Evolutionary conservation across 768 basidiomycete genomes (phyloP).

Genomic region (Aureoboletus auriporus): DNA sequence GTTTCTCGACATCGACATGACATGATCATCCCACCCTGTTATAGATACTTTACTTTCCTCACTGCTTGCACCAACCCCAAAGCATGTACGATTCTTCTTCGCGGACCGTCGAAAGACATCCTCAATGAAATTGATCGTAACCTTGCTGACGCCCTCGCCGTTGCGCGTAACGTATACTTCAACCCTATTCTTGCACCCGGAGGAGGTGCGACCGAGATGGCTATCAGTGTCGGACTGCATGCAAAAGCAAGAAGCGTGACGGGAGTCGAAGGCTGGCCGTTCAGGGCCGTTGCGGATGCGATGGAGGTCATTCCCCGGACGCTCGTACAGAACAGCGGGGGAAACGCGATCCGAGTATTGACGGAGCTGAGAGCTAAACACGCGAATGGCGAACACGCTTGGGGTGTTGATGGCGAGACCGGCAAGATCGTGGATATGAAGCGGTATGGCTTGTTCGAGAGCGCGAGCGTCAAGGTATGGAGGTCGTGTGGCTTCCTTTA

Average conservation of each 20-base stretch:
- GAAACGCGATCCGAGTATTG: slow-evolving; percentile 88
- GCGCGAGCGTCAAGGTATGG: slow-evolving; percentile 86
- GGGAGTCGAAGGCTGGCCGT: slow-evolving; percentile 90
- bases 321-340: slow-evolving; percentile 91
- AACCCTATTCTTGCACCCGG: slow-evolving; percentile 93
- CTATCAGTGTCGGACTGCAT: slow-evolving; percentile 84
- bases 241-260: slow-evolving; percentile 73
- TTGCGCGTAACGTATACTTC: slow-evolving; percentile 95
- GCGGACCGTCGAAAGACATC: slow-evolving; percentile 97
- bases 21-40: neutral
- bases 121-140: slow-evolving; percentile 98
- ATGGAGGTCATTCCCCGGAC: slow-evolving; percentile 97
- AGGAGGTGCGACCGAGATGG: slow-evolving; percentile 98
- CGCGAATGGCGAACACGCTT: slow-evolving; percentile 83
- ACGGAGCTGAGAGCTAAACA: slow-evolving; percentile 97
- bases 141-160: slow-evolving; percentile 95
- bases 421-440: slow-evolving; percentile 98
- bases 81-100: slow-evolving; percentile 96
- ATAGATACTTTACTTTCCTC: slow-evolving; percentile 94
- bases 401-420: slow-evolving; percentile 94
- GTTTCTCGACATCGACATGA: neutral
- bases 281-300: slow-evolving; percentile 89
- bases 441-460: slow-evolving; percentile 88
- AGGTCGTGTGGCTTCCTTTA: neutral
- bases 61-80: slow-evolving; percentile 88